phyloP scores from a whole-genome alignment of 1,284 basidiomycete species.

The Xerocomus minutiporus region DNA sequence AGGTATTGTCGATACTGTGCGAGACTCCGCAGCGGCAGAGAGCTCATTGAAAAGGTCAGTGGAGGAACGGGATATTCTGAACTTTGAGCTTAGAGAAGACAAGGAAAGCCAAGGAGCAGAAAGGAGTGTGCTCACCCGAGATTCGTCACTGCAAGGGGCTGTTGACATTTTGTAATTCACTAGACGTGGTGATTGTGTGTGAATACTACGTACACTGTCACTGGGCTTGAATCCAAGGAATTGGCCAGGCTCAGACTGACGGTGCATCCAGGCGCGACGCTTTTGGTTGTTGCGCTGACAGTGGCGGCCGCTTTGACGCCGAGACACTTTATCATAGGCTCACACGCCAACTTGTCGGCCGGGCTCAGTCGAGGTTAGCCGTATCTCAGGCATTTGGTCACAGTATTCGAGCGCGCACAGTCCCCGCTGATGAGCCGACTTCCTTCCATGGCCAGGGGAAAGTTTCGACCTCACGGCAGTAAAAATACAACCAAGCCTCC shows the following conservation, averaged over 20 bases:
- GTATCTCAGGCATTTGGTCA: background rate
- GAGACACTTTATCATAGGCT: too few species aligned
- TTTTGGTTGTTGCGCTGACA: too few species aligned
- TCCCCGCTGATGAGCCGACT: conserved; percentile 4
- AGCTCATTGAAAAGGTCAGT: conserved; percentile 14
- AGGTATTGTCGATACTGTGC: conserved; percentile 6
- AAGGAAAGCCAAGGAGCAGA: conserved; percentile 8
- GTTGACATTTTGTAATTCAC: background rate
- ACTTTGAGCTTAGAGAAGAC: background rate
- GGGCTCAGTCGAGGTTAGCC: background rate
- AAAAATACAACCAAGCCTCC: conserved; percentile 9
- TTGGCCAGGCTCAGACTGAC: too few species aligned
- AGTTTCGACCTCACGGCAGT: background rate
- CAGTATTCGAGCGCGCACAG: background rate
- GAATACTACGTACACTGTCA: too few species aligned
- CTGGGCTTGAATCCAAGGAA: too few species aligned
- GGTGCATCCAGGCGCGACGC: too few species aligned
- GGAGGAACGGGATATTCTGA: background rate
- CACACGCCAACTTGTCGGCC: too few species aligned
- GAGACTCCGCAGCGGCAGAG: background rate
- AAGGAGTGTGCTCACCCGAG: conserved; percentile 2
- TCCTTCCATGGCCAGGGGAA: conserved; percentile 13
- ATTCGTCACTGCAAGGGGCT: conserved; percentile 9
- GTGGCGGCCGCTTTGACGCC: too few species aligned
- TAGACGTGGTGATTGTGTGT: too few species aligned